Evolutionary conservation across 1,139 yeast genomes (phyloP), one percentile per base, ranked within the genome.

Genomic region (Debaryomycetaceae sp.): DNA sequence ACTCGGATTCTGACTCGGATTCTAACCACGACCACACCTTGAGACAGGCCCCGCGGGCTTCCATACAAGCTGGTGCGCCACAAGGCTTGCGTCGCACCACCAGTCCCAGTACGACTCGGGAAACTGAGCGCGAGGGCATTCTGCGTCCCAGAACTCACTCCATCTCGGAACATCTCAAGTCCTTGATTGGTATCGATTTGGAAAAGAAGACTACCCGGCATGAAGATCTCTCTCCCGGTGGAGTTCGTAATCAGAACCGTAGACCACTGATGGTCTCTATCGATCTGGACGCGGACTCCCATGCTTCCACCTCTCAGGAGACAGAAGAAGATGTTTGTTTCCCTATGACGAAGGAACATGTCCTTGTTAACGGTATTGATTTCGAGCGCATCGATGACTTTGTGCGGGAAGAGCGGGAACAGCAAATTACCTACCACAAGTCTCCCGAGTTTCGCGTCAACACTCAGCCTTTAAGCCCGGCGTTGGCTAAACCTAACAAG

Each of bases 311-410:
- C 15, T 75, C 85, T 2, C 85, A 79, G 44, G 93, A 81, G 48
- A 85, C 95, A 0, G 97, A 87, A 48, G 96, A 87, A 49, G 97
- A 90, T 67, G 98, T 90, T 27, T 90, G 97, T 62, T 86, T 87
- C 58, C 97, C 98, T 2, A 80, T 85, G 83, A 97, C 97, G 2
- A 79, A 85, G 83, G 83, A 77, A 42, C 79, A 75, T 41, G 65
- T 72, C 10, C 64, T 81, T 37, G 62, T 77, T 25, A 75, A 75
- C 38, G 90, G 87, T 11, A 78, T 80, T 39, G 87, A 80, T 51
- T 79, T 79, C 44, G 82, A 75, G 47, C 90, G 78, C 42, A 67
- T 80, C 45, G 90, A 79, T 37, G 86, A 79, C 40, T 79, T 77
- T 43, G 74, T 79, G 31, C 62, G 64, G 31, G 81, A 74, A 28